Evolutionary conservation across 2,329 filamentous ascomycete species (phyloP).

Genomic region (Colletotrichum sp.): DNA sequence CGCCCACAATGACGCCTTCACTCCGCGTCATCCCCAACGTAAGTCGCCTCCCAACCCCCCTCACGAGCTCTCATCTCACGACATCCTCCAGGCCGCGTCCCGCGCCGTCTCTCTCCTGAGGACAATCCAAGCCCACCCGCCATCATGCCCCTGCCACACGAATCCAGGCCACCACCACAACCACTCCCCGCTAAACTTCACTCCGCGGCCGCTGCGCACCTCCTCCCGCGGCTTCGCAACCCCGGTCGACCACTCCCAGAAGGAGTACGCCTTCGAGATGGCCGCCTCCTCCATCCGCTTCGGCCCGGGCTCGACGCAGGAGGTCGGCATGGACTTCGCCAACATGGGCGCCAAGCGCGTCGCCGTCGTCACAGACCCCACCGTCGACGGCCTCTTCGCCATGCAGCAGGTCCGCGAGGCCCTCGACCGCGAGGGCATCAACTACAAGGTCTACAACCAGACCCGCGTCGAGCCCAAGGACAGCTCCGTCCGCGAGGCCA

Average conservation of each 20-base stretch:
- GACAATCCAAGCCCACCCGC: slow-evolving; percentile 90
- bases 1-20: slow-evolving; percentile 21
- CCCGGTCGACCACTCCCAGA: slow-evolving; percentile 66
- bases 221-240: slow-evolving; percentile 61
- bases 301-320: slow-evolving; percentile 89
- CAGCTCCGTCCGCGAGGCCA: slow-evolving; percentile 87
- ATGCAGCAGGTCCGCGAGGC: slow-evolving; percentile 90
- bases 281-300: slow-evolving; percentile 94
- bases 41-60: slow-evolving; percentile 3
- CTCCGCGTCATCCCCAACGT: slow-evolving; percentile 32
- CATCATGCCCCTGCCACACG: slow-evolving; percentile 89
- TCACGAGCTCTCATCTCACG: background rate
- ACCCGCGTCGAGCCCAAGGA: slow-evolving; percentile 93
- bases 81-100: slow-evolving; percentile 53
- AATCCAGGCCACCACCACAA: slow-evolving; percentile 82
- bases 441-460: slow-evolving; percentile 81
- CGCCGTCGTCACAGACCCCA: slow-evolving; percentile 88
- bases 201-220: slow-evolving; percentile 41
- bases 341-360: slow-evolving; percentile 89
- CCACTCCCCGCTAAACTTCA: slow-evolving; percentile 62
- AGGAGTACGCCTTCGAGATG: slow-evolving; percentile 99
- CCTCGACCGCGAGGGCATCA: slow-evolving; percentile 77
- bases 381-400: slow-evolving; percentile 80
- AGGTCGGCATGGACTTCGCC: slow-evolving; percentile 97
- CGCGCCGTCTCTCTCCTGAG: slow-evolving; percentile 77